These are phyloP conservation scores for Raffaelea arxii DNA, from an alignment of 2,329 filamentous ascomycete species.

Conservation along the genomic window DNA sequence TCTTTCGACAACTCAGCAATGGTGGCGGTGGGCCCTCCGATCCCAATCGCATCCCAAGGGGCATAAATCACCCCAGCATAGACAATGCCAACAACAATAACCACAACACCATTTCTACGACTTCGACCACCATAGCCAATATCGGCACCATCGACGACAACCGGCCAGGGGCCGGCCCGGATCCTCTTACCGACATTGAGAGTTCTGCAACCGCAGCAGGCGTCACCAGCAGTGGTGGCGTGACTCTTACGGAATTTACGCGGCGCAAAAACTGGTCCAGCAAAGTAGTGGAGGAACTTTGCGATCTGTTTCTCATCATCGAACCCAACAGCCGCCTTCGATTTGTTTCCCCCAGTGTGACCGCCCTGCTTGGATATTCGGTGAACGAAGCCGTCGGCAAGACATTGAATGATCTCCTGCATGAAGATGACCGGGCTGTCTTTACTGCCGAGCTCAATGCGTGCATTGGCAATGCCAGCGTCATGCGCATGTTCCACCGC, in stretches of 20 bases:
- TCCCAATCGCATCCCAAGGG: too few relatives aligned
- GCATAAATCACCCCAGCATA: constrained; percentile 11
- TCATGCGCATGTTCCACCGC: constrained; percentile 77
- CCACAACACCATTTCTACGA: neutral
- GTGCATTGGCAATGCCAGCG: constrained; percentile 70
- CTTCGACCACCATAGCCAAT: neutral
- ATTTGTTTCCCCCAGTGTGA: constrained; percentile 75
- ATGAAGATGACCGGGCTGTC: constrained; percentile 72
- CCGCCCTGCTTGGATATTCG: constrained; percentile 65
- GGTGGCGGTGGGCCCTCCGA: too few relatives aligned
- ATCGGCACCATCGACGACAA: constrained; percentile 6
- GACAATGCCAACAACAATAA: constrained; percentile 10
- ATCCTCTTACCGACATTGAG: constrained; percentile 21
- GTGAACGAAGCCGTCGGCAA: constrained; percentile 60
- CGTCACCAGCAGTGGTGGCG: constrained; percentile 22
- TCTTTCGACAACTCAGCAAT: too few relatives aligned
- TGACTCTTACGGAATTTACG: constrained; percentile 47
- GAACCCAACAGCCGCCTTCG: constrained; percentile 75
- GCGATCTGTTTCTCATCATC: constrained; percentile 80
- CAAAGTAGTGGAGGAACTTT: constrained; percentile 79
- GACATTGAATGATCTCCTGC: constrained; percentile 73
- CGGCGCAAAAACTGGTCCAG: constrained; percentile 71
- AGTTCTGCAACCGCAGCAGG: too few relatives aligned
- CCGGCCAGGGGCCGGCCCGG: constrained; percentile 31
- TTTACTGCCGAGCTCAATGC: constrained; percentile 85